Evolutionary conservation across 2,329 filamentous ascomycete genomes (phyloP).

Genomic region (Grosmannia huntii): DNA sequence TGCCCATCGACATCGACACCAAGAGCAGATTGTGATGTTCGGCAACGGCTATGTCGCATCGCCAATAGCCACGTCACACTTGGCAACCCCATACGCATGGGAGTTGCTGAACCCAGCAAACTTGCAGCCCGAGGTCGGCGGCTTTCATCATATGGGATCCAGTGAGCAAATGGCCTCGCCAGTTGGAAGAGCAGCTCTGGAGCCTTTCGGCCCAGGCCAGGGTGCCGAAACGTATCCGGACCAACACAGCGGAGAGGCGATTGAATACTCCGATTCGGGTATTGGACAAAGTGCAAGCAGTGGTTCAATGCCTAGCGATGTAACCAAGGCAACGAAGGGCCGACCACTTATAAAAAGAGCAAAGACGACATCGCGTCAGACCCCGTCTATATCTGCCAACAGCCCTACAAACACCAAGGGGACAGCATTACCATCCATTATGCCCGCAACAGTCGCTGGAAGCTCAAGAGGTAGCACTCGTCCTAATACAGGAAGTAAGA

Average conservation of each 20-base stretch:
- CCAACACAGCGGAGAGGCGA: not conserved
- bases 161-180: no score
- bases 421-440: not conserved
- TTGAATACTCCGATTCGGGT: not conserved
- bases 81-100: not conserved
- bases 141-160: not conserved
- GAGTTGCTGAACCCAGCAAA: not conserved
- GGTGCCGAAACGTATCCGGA: not conserved
- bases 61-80: not conserved
- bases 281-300: not conserved
- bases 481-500: conserved; percentile 4
- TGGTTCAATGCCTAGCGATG: not conserved
- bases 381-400: not conserved
- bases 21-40: not conserved
- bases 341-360: not conserved
- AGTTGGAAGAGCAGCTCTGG: not conserved
- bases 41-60: not conserved
- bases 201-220: not conserved
- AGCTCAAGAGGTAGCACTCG: not conserved
- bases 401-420: not conserved
- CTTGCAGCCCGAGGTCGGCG: not conserved
- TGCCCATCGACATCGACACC: not conserved
- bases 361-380: not conserved
- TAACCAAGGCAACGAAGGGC: not conserved
- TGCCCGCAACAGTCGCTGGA: not conserved